Conservation (phyloP, 208 protist genomes). For the Plasmodiophora brassicae region DNA sequence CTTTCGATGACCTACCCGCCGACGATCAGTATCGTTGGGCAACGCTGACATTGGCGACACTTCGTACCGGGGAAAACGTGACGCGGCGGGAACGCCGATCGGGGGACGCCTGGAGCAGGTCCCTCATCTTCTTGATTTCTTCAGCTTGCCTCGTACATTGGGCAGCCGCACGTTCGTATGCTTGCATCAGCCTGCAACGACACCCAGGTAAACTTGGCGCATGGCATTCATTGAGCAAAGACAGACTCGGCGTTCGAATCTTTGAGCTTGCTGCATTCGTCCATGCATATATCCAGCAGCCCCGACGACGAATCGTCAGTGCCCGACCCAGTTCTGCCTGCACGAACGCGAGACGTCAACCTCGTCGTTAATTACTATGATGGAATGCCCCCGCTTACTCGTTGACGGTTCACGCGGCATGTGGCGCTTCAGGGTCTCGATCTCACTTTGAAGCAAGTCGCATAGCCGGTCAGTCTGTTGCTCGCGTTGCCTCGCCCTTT, state of each 20-base stretch:
- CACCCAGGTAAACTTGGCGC: too few species aligned
- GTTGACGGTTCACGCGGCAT: not conserved
- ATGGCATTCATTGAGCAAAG: too few species aligned
- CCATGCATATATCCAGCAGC: conserved; percentile 11
- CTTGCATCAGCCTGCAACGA: too few species aligned
- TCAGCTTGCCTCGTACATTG: too few species aligned
- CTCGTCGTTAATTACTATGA: not conserved
- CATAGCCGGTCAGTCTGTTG: not conserved
- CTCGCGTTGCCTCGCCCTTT: not conserved
- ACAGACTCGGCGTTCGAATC: not conserved
- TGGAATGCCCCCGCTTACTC: not conserved
- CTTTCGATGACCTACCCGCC: too few species aligned
- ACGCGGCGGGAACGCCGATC: too few species aligned
- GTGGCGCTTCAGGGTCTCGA: not conserved
- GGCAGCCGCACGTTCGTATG: too few species aligned
- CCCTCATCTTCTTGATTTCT: too few species aligned
- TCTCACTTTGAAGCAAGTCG: not conserved
- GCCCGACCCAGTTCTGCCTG: not conserved
- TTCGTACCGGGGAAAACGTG: too few species aligned
- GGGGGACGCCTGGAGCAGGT: too few species aligned
- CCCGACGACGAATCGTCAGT: not conserved
- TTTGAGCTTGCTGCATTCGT: conserved; percentile 1
- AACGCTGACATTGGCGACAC: too few species aligned
- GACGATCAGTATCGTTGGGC: too few species aligned
- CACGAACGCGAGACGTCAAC: not conserved